Evolutionary conservation across 192 early-diverging fungal genomes (phyloP), one percentile per base, ranked within the genome.

Genomic region (Rhizoclosmatium globosum): DNA sequence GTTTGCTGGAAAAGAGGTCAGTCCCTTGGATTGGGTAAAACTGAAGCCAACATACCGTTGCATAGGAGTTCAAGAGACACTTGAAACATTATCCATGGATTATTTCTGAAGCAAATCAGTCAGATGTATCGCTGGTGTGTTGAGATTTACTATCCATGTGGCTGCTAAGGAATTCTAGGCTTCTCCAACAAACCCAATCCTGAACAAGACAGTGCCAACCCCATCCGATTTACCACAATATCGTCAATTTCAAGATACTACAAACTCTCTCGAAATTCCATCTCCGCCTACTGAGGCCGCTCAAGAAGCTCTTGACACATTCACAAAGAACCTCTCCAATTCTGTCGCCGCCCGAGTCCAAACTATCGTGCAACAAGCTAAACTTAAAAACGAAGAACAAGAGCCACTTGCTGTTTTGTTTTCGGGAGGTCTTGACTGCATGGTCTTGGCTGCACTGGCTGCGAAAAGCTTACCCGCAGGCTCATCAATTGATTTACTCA

Each of bases 341-440:
- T 74, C 72, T 46, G 72, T 74, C 7, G 11, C 42, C 41, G 72
- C 46, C 19, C 72, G 72, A 19, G 47, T 74, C 6, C 17, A 74
- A 62, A 74, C 72, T 4, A 74, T 74, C 13, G 11, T 38, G 1
- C 72, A 71, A 56, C 69, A 71, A 71, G 21, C 39, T n/a, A 4
- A 13, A 44, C n/a, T 47, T n/a, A 44, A 56, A 21, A n/a, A 56
- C 13, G 42, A 1, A 2, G 69, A 56, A 11, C 19, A 3, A n/a
- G 72, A 74, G 41, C 72, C 72, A 17, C 43, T 74, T 6, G 72
- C 58, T 0, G 44, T 98, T 38, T 78, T 99, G 57, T 99, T 99
- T 74, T 98, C 96, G 1, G 97, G 97, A 38, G 97, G 97, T 17
- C 79, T 99, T 7, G 97, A 99, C 83, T 99, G 97, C 87, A 93